Evolutionary conservation across 2,329 filamentous ascomycete genomes (phyloP), one percentile per base, ranked within the genome.

Genomic region (Didymella segeticola): DNA sequence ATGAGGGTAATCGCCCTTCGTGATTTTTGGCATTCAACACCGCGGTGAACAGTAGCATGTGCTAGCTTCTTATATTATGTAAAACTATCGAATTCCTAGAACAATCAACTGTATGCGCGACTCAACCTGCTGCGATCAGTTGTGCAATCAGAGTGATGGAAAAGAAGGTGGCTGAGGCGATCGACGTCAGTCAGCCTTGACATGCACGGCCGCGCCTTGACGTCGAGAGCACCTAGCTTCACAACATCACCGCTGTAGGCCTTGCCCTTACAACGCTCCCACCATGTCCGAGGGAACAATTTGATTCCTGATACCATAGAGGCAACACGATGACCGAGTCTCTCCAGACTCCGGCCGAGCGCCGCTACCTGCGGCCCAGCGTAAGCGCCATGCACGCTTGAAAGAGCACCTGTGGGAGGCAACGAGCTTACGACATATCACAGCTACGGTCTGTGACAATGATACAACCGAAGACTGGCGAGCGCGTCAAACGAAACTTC

Each of bases 371-470:
- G 57, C 68, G 74, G 53, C 71, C 71, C 45, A 74, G 60, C 48
- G 74, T 76, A 71, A 63, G 72, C 42, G 50, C 53, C 54, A 31
- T 34, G 15, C 27, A 43, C 33, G 38, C 43, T 56, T 37, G 17
- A 17, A 31, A 6, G 34, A 29, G 37, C 38, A 45, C 5, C 17
- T 15, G 22, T n/a, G 11, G 11, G 20, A 19, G 38, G 17, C 22
- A 19, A 29, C 52, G 38, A 51, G 54, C 65, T 71, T 25, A 73
- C 66, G 49, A 47, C 6, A 52, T 5, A 7, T 34, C 30, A 49
- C 64, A 92, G 82, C 82, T 96, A 57, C 88, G 89, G 62, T 89
- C 93, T 71, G 90, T 90, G 61, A 95, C 91, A 37, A 92, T 96
- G 73, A 89, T 98, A 64, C 83, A 96, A 48, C 92, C 93, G 7